Conservation (phyloP, 768 basidiomycete genomes). For the Mycena indigotica region DNA sequence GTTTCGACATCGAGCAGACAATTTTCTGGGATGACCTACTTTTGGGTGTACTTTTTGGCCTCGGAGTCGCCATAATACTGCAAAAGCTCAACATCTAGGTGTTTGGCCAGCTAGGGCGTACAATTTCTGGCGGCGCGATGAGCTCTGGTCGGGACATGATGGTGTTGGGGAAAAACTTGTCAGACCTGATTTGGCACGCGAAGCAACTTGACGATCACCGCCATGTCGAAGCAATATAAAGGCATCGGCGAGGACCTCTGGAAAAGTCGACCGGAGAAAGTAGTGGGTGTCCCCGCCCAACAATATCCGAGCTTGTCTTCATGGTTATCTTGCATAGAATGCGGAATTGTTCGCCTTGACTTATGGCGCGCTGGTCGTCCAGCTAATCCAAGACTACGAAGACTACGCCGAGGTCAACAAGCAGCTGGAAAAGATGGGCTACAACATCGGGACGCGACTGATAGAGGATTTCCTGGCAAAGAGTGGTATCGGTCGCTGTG, state of each 20-base stretch:
- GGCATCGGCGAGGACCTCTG: constrained; percentile 92
- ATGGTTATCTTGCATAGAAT: constrained; percentile 66
- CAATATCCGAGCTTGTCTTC: constrained; percentile 7
- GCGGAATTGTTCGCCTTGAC: constrained; percentile 96
- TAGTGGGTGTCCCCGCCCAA: constrained; percentile 53
- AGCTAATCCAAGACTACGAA: constrained; percentile 98
- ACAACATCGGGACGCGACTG: constrained; percentile 93
- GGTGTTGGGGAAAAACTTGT: neutral
- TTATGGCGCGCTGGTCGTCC: constrained; percentile 96
- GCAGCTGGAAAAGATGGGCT: constrained; percentile 99
- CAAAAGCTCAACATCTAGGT: constrained; percentile 10
- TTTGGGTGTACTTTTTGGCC: constrained; percentile 95
- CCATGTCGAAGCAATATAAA: constrained; percentile 71
- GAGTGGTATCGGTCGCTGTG: constrained; percentile 87
- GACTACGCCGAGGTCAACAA: constrained; percentile 95
- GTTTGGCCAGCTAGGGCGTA: neutral
- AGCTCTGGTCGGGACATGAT: constrained; percentile 87
- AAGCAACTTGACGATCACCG: neutral
- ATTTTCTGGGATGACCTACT: constrained; percentile 49
- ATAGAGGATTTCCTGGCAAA: constrained; percentile 98
- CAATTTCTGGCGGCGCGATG: constrained; percentile 79
- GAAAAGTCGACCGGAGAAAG: constrained; percentile 94
- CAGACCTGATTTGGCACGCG: neutral
- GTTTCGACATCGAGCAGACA: constrained; percentile 12
- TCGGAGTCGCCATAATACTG: constrained; percentile 97